Percentiles rank a stretch among this genome's conserved stretches.
Conservation (phyloP, 2,329 filamentous ascomycete species). For the Colletotrichum simmondsii region DNA sequence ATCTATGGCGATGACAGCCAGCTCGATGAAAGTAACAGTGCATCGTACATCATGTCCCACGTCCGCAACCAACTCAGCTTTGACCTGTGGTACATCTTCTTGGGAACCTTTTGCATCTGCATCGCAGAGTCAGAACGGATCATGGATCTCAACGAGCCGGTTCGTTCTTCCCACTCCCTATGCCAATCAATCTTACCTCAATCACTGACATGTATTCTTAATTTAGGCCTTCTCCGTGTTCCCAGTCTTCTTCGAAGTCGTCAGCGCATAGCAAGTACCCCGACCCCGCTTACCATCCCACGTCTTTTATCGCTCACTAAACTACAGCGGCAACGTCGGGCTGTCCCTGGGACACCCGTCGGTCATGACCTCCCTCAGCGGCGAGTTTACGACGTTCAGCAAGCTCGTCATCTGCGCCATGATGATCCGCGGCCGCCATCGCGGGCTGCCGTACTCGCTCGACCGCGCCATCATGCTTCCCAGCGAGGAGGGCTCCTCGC, state of each 20-base stretch:
- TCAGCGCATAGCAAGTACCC: constrained; percentile 45
- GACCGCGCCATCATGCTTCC: constrained; percentile 44
- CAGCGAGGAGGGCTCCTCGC: background rate
- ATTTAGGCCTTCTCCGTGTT: constrained; percentile 43
- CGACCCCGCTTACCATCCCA: no score
- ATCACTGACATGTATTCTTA: no score
- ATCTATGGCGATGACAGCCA: constrained; percentile 56
- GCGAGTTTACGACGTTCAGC: constrained; percentile 44
- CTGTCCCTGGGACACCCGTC: constrained; percentile 47
- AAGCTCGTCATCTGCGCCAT: constrained; percentile 50
- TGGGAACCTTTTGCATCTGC: constrained; percentile 50
- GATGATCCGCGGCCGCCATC: constrained; percentile 51
- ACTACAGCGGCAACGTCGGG: constrained; percentile 47
- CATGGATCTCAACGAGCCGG: constrained; percentile 14
- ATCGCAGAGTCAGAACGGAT: constrained; percentile 34
- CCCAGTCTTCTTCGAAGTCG: constrained; percentile 47
- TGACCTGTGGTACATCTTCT: constrained; percentile 54
- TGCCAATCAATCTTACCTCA: no score
- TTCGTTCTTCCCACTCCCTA: background rate
- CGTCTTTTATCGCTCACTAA: background rate
- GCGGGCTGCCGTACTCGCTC: constrained; percentile 46
- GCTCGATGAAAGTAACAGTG: constrained; percentile 42
- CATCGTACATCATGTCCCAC: constrained; percentile 45
- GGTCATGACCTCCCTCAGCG: constrained; percentile 43
- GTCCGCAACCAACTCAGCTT: constrained; percentile 52